Evolutionary conservation across 2,329 filamentous ascomycete species (phyloP).

Genomic region (Botrytis squamosa): DNA sequence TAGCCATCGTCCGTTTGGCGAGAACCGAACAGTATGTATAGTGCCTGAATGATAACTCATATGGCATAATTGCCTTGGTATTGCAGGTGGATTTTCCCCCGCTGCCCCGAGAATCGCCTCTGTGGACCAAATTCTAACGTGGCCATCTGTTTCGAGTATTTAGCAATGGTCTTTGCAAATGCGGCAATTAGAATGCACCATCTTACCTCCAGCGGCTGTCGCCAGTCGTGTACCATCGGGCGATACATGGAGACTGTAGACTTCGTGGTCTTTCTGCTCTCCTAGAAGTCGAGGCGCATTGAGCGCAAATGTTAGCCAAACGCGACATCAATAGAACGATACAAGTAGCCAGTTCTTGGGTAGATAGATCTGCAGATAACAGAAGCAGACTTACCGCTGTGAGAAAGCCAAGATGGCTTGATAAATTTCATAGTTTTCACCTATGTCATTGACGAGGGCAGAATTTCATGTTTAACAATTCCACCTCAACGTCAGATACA

Average conservation of each 20-base stretch:
- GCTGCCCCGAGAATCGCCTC: slow-evolving; percentile 84
- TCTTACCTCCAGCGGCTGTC: slow-evolving; percentile 84
- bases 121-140: slow-evolving; percentile 96
- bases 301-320: slow-evolving; percentile 34
- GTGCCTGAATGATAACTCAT: slow-evolving; percentile 98
- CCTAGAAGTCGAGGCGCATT: slow-evolving; percentile 50
- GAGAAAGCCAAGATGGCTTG: slow-evolving; percentile 93
- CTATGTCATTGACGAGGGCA: slow-evolving; percentile 25
- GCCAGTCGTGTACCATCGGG: slow-evolving; percentile 89
- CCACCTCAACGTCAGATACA: slow-evolving; percentile 20
- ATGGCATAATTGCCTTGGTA: slow-evolving; percentile 90
- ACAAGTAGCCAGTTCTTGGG: not conserved
- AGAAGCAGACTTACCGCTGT: slow-evolving; percentile 66
- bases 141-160: slow-evolving; percentile 64
- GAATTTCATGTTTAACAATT: slow-evolving; percentile 35
- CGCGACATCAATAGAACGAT: slow-evolving; percentile 6
- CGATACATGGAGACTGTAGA: slow-evolving; percentile 97
- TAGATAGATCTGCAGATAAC: not conserved
- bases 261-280: slow-evolving; percentile 97
- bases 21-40: slow-evolving; percentile 96
- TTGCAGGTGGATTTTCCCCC: slow-evolving; percentile 62
- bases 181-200: not conserved
- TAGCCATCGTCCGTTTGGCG: slow-evolving; percentile 89
- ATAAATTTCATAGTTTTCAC: slow-evolving; percentile 70
- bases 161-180: slow-evolving; percentile 26